Base-by-base conservation (phyloP, 2,329 filamentous ascomycete species). In the Colletotrichum musicola region DNA sequence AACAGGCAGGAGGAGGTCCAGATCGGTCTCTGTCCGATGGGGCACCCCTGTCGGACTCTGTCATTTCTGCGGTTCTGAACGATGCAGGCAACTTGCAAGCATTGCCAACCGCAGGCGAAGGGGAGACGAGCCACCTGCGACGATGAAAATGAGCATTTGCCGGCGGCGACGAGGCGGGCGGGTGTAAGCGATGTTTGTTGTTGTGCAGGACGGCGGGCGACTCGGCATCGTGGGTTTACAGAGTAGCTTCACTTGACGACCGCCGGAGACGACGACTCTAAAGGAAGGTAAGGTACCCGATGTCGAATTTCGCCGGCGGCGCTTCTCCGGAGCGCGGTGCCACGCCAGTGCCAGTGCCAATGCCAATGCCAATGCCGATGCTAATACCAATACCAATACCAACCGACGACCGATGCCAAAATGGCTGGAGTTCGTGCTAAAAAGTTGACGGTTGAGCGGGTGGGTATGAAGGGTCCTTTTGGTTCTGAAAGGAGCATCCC, bases 21-120 rank as follows among this genome's bases (percentile, higher is more conserved):
- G 65, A 68, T 68, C 65, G 61, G 65, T 68, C 65, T 64, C 61
- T 68, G 49, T 68, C 65, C 65, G 65, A 55, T 27, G 61, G 40
- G 46, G 35, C 25, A 30, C n/a, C 58, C 58, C 47, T 61, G 58
- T 61, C 46, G 47, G 35, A 51, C 12, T 20, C 18, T 47, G 44
- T 50, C 55, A 50, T 64, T 55, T 59, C 27, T 54, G 64, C 44
- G 60, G 64, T 49, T 42, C 50, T 35, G 7, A 58, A 67, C 64
- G 64, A 63, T 51, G 64, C 57, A 66, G 64, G 30, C 30, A 3
- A 22, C 20, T 22, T 22, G 20, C 20, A 35, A 3, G 22, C 22
- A 25, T 25, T 25, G 22, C 22, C 58, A 46, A 40, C 25, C 22
- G 49, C 57, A 55, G 57, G 12, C 18, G 30, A 18, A 53, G 57